phyloP scores from a whole-genome alignment of 2,329 filamentous ascomycete genomes.

The Cadophora malorum region DNA sequence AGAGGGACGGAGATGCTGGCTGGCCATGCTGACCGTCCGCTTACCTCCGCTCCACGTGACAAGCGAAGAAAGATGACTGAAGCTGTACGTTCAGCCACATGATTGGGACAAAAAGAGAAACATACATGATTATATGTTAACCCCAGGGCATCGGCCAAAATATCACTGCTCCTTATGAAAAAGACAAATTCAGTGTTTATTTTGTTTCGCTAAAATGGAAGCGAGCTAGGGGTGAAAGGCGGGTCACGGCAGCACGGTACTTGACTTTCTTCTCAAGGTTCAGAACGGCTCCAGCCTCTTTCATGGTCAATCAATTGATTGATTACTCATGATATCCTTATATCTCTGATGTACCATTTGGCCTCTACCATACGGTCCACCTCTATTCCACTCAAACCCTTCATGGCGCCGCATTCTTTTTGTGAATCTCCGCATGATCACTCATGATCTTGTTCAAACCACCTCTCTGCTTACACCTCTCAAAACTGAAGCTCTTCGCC shows the following conservation, averaged over 20 bases:
- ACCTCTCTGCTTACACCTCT: conserved; percentile 56
- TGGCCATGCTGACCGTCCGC: conserved; percentile 2
- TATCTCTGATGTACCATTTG: neutral
- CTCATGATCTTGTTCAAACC: conserved; percentile 41
- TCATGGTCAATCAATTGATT: no score
- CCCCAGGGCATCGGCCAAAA: no score
- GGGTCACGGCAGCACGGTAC: no score
- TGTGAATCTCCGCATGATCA: conserved; percentile 31
- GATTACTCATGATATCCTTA: no score
- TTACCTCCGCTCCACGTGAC: neutral
- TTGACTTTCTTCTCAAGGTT: no score
- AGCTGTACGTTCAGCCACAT: no score
- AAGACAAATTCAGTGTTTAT: neutral
- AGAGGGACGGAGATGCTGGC: neutral
- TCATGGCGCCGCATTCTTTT: conserved; percentile 7
- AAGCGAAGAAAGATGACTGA: no score
- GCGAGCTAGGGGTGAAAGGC: neutral
- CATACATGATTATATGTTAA: no score
- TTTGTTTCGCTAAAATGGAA: neutral
- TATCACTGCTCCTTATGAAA: neutral
- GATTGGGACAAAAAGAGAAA: no score
- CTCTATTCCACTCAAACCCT: neutral
- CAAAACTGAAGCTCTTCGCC: conserved; percentile 56
- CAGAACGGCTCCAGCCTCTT: no score
- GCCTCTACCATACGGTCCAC: no score